Evolutionary conservation across 768 basidiomycete species (phyloP).

Genomic region (Lenzites betulinus): DNA sequence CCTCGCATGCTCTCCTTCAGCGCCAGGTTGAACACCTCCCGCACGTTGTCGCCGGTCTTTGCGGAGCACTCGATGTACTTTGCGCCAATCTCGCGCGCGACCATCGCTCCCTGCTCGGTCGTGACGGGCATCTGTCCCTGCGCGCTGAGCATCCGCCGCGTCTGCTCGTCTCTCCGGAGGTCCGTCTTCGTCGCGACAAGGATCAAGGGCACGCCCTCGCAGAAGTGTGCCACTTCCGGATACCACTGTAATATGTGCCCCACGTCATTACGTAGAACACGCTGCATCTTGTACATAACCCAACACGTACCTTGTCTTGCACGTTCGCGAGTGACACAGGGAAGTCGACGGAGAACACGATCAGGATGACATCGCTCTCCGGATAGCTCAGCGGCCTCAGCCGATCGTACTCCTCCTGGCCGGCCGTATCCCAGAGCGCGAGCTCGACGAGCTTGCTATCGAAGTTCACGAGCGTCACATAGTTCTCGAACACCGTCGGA

Average conservation of each 20-base stretch:
- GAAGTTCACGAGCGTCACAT: conserved; percentile 82
- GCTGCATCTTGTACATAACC: background rate
- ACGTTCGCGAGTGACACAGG: conserved; percentile 90
- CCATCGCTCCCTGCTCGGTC: conserved; percentile 76
- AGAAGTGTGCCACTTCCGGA: conserved; percentile 91
- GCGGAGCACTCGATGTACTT: conserved; percentile 93
- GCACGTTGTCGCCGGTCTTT: conserved; percentile 87
- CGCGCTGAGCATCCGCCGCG: conserved; percentile 84
- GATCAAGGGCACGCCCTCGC: conserved; percentile 85
- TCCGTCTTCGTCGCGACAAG: conserved; percentile 95
- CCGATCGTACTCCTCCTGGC: conserved; percentile 95
- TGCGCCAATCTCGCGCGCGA: conserved; percentile 92
- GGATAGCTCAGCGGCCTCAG: conserved; percentile 85
- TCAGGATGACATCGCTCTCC: conserved; percentile 88
- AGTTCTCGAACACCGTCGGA: conserved; percentile 94
- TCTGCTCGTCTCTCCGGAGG: conserved; percentile 82
- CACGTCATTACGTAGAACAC: background rate
- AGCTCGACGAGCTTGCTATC: conserved; percentile 91
- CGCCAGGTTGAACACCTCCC: conserved; percentile 90
- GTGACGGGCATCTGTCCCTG: conserved; percentile 86
- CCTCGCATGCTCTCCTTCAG: conserved; percentile 87
- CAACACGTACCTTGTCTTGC: conserved; percentile 71
- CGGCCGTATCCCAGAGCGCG: conserved; percentile 98
- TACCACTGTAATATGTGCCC: conserved; percentile 64
- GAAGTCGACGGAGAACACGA: conserved; percentile 93